A percentile compares a stretch with the other conserved stretches of the same genome.
phyloP scores from a whole-genome alignment of 2,329 filamentous ascomycete genomes.

The Colletotrichum coccodes region DNA sequence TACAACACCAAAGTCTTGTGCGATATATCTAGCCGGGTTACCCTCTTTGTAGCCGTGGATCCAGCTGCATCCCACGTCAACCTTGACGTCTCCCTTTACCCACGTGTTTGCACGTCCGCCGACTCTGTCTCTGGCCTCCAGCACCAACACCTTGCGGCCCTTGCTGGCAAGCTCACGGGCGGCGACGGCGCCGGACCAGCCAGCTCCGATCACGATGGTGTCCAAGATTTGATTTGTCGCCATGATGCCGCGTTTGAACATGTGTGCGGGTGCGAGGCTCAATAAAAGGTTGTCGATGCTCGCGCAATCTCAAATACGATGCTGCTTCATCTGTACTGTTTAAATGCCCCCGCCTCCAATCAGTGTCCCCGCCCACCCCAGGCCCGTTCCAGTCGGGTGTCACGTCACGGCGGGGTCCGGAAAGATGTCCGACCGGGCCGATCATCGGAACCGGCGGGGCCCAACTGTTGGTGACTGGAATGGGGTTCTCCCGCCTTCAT shows the following conservation, averaged over 20 bases:
- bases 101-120: conserved; percentile 31
- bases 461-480: not conserved
- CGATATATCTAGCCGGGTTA: conserved; percentile 27
- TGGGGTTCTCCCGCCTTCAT: not conserved
- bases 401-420: conserved; percentile 23
- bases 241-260: conserved; percentile 22
- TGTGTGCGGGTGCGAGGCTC: not conserved
- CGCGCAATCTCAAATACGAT: not conserved
- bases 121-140: conserved; percentile 32
- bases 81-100: conserved; percentile 26
- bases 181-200: conserved; percentile 26
- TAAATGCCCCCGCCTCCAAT: conserved; percentile 11
- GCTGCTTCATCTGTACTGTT: conserved; percentile 1
- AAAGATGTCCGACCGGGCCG: conserved; percentile 32
- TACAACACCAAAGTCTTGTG: conserved; percentile 28
- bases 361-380: conserved; percentile 7
- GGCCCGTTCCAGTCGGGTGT: not conserved
- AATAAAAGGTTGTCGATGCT: not conserved
- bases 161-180: conserved; percentile 22
- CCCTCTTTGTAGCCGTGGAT: conserved; percentile 29
- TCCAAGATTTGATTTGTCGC: conserved; percentile 19
- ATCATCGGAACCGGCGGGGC: conserved; percentile 28
- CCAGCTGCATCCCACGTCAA: conserved; percentile 31
- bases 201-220: conserved; percentile 31
- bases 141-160: conserved; percentile 26